Conservation (phyloP, 2,329 filamentous ascomycete genomes). For the Lecanosticta acicola region DNA sequence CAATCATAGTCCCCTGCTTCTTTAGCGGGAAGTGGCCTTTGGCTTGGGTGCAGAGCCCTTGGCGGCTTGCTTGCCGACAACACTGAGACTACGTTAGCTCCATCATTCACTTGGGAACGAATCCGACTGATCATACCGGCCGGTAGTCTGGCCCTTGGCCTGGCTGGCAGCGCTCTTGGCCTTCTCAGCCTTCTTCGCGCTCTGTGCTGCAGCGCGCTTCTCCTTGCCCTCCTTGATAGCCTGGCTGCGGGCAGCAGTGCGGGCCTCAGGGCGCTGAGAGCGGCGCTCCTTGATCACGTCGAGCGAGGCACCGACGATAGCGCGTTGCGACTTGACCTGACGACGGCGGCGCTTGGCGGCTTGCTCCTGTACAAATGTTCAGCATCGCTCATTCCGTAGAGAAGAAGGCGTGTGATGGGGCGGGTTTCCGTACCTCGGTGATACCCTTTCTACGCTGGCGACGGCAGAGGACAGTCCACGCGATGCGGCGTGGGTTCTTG, state of each 20-base stretch:
- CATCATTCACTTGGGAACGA: background rate
- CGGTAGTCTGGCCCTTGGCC: constrained; percentile 65
- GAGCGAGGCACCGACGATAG: constrained; percentile 97
- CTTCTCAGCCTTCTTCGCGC: constrained; percentile 98
- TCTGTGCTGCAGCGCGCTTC: constrained; percentile 84
- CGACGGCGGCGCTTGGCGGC: constrained; percentile 99
- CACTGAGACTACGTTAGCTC: constrained; percentile 45
- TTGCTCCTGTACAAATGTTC: constrained; percentile 66
- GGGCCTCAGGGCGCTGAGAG: constrained; percentile 88
- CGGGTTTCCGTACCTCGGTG: constrained; percentile 76
- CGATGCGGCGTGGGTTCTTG: constrained; percentile 99
- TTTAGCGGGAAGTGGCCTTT: constrained; percentile 79
- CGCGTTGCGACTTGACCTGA: constrained; percentile 97
- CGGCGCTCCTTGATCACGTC: constrained; percentile 99
- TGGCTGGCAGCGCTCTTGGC: constrained; percentile 85
- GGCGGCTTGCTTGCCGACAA: constrained; percentile 87
- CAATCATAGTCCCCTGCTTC: background rate
- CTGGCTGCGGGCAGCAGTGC: constrained; percentile 77
- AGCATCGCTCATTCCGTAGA: constrained; percentile 8
- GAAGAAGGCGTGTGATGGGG: background rate
- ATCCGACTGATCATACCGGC: constrained; percentile 36
- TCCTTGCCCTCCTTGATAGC: constrained; percentile 98
- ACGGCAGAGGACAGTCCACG: constrained; percentile 97
- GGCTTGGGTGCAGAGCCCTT: constrained; percentile 87
- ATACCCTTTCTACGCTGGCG: constrained; percentile 99